Evolutionary conservation across 495 filamentous ascomycete genomes (phyloP).

Genomic region (Aspergillus funiculosus): DNA sequence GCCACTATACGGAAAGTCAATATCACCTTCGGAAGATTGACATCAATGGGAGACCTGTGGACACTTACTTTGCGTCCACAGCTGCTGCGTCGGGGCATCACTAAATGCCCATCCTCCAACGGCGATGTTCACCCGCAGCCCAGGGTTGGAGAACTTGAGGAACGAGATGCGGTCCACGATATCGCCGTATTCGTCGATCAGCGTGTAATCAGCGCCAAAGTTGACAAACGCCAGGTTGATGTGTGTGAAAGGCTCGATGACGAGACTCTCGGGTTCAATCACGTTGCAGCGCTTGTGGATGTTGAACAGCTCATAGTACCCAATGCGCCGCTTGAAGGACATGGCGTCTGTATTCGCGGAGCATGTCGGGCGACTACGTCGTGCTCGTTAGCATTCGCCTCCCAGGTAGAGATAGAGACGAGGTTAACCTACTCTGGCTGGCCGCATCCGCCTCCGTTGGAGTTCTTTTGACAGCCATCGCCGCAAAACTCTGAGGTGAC

Average conservation of each 20-base stretch:
- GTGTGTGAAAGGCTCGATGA: slow-evolving; percentile 1
- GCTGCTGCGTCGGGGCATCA: slow-evolving; percentile 1
- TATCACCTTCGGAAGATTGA: too few relatives aligned
- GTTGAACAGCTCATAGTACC: slow-evolving; percentile 3
- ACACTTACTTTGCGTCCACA: slow-evolving; percentile 1
- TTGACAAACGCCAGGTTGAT: slow-evolving; percentile 8
- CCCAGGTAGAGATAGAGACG: background rate
- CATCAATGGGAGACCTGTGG: too few relatives aligned
- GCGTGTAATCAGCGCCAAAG: slow-evolving; percentile 1
- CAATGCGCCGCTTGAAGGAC: slow-evolving; percentile 1
- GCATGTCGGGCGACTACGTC: background rate
- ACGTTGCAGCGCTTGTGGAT: background rate
- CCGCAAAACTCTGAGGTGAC: slow-evolving; percentile 11
- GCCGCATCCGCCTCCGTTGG: slow-evolving; percentile 8
- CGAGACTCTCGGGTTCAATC: slow-evolving; percentile 1
- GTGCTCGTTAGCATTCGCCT: background rate
- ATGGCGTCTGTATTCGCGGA: slow-evolving; percentile 3
- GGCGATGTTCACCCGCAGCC: background rate
- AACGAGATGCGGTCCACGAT: background rate
- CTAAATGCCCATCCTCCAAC: slow-evolving; percentile 7
- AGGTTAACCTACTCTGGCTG: background rate
- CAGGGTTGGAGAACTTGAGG: slow-evolving; percentile 4
- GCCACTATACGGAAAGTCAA: background rate
- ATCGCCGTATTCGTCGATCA: slow-evolving; percentile 1
- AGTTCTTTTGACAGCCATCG: slow-evolving; percentile 22